These are phyloP conservation scores for Thelonectria rubi DNA, from an alignment of 2,329 filamentous ascomycete genomes.

Conservation along the genomic window DNA sequence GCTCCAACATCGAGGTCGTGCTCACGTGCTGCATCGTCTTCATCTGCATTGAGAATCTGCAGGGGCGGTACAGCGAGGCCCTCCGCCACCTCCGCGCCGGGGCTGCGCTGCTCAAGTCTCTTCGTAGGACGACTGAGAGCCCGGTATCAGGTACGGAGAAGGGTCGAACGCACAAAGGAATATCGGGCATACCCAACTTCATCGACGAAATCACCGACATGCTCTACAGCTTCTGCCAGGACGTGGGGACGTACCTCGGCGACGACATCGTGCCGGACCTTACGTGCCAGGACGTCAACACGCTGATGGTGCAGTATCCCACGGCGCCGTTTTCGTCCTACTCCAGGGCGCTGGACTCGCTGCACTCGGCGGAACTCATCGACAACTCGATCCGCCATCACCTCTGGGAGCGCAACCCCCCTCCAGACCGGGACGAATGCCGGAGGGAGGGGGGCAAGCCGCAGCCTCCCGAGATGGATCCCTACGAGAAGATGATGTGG, in stretches of 20 bases:
- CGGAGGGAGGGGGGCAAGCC: background rate
- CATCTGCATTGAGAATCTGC: background rate
- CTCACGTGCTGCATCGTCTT: conserved; percentile 5
- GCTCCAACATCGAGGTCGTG: conserved; percentile 1
- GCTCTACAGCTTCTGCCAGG: background rate
- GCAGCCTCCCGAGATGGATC: background rate
- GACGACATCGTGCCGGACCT: conserved; percentile 9
- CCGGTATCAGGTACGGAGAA: background rate
- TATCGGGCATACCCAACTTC: background rate
- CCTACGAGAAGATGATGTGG: background rate
- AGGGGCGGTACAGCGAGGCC: background rate
- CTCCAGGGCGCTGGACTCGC: background rate
- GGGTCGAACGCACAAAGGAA: background rate
- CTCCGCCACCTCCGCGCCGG: background rate
- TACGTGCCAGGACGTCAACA: conserved; percentile 5
- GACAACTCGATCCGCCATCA: conserved; percentile 6
- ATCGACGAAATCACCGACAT: background rate
- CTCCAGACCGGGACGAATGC: background rate
- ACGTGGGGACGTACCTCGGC: background rate
- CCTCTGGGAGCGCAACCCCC: background rate
- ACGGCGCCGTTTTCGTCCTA: conserved; percentile 1
- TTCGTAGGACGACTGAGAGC: background rate
- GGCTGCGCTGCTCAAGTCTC: background rate
- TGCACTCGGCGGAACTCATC: background rate
- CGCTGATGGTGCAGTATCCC: background rate